A percentile compares a stretch with the other conserved stretches of the same genome.
Evolutionary conservation across 2,329 filamentous ascomycete species (phyloP).

Genomic region (Huntiella omanensis): DNA sequence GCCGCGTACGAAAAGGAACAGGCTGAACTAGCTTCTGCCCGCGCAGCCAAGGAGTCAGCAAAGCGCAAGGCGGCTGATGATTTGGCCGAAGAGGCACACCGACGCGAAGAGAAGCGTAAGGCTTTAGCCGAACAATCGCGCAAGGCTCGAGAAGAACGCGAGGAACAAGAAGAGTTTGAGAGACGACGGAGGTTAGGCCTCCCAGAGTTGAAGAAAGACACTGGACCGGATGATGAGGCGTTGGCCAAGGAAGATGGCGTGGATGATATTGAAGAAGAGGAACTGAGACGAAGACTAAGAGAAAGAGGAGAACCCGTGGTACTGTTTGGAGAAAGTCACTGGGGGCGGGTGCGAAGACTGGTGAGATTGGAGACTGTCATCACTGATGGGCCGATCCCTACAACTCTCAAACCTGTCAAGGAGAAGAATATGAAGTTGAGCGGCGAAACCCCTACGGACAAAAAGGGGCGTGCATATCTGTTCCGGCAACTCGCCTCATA

Average conservation of each 20-base stretch:
- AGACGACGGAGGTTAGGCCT: slow-evolving; percentile 62
- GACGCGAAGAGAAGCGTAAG: slow-evolving; percentile 65
- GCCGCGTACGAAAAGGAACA: slow-evolving; percentile 71
- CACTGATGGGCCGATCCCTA: slow-evolving; percentile 68
- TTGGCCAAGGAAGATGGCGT: slow-evolving; percentile 17
- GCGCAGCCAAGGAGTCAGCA: slow-evolving; percentile 46
- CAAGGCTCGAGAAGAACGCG: slow-evolving; percentile 49
- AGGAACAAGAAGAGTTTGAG: slow-evolving; percentile 51
- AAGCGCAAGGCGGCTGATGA: slow-evolving; percentile 89
- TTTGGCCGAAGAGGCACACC: slow-evolving; percentile 46
- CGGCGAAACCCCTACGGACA: slow-evolving; percentile 40
- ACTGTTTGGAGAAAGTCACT: slow-evolving; percentile 69
- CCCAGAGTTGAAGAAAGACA: slow-evolving; percentile 41
- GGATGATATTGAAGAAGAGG: slow-evolving; percentile 52
- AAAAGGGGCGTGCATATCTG: slow-evolving; percentile 48
- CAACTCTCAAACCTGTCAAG: slow-evolving; percentile 57
- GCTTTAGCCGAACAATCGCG: slow-evolving; percentile 66
- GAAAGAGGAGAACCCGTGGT: slow-evolving; percentile 51
- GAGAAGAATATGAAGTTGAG: slow-evolving; percentile 80
- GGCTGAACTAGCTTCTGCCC: slow-evolving; percentile 50
- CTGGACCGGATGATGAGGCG: slow-evolving; percentile 22
- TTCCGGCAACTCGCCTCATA: slow-evolving; percentile 83
- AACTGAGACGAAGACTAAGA: slow-evolving; percentile 49
- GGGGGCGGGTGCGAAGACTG: slow-evolving; percentile 50
- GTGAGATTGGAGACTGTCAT: slow-evolving; percentile 42